Conservation (phyloP, 345 rosid species). For the Hevea brasiliensis region DNA sequence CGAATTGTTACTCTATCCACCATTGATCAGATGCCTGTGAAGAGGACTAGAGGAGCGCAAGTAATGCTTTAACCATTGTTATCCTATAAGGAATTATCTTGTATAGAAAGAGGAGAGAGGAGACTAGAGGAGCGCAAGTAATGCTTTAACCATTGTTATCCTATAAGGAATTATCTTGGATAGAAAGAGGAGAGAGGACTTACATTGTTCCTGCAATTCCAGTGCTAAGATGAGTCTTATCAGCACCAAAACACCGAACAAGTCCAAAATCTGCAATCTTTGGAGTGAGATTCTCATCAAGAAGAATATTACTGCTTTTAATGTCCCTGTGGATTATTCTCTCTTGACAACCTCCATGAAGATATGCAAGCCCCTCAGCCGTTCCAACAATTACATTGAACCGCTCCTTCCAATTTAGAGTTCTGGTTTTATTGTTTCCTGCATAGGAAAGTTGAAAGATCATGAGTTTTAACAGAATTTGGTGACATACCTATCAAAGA, state of each 20-base stretch:
- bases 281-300: slow-evolving; percentile 43
- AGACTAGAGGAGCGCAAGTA: too few relatives aligned
- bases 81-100: too few relatives aligned
- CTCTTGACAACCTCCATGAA: slow-evolving; percentile 45
- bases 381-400: slow-evolving; percentile 43
- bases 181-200: slow-evolving; percentile 9
- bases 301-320: slow-evolving; percentile 55
- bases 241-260: slow-evolving; percentile 45
- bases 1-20: not conserved
- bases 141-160: not conserved
- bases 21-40: not conserved
- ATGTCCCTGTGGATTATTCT: slow-evolving; percentile 56
- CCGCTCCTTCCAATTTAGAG: slow-evolving; percentile 44
- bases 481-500: not conserved
- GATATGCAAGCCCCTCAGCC: slow-evolving; percentile 55
- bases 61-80: too few relatives aligned
- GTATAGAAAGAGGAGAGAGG: too few relatives aligned
- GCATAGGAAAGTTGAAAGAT: slow-evolving; percentile 12
- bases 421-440: slow-evolving; percentile 30
- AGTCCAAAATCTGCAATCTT: slow-evolving; percentile 63
- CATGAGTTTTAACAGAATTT: not conserved
- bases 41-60: too few relatives aligned
- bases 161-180: not conserved
- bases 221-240: slow-evolving; percentile 49
- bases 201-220: slow-evolving; percentile 61